Conservation (phyloP, 768 basidiomycete genomes). For the Naematelia encephala region DNA sequence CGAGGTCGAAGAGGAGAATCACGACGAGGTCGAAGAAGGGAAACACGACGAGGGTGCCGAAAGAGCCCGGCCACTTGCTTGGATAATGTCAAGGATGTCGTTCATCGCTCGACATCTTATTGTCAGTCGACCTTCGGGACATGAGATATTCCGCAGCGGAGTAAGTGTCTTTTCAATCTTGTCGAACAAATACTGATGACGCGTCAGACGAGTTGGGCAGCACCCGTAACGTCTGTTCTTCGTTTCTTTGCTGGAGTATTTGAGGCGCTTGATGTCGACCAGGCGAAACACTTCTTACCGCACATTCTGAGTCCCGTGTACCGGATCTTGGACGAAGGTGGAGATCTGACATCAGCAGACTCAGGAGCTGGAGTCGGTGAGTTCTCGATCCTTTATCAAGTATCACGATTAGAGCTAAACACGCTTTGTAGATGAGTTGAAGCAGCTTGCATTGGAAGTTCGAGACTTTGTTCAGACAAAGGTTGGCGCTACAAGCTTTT, state of each 20-base stretch:
- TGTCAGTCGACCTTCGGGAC: constrained; percentile 37
- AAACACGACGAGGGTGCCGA: constrained; percentile 27
- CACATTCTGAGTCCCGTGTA: constrained; percentile 85
- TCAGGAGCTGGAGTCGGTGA: constrained; percentile 17
- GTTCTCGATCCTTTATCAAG: not conserved
- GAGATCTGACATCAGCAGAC: constrained; percentile 28
- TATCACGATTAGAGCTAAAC: not conserved
- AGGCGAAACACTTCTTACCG: constrained; percentile 67
- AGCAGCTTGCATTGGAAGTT: constrained; percentile 73
- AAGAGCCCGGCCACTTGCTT: constrained; percentile 61
- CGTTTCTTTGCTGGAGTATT: constrained; percentile 94
- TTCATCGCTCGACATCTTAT: constrained; percentile 61
- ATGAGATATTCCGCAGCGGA: constrained; percentile 15
- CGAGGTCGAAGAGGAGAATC: constrained; percentile 28
- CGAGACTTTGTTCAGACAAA: constrained; percentile 81
- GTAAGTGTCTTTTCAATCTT: constrained; percentile 12
- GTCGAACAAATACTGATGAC: constrained; percentile 10
- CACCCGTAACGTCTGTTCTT: constrained; percentile 72
- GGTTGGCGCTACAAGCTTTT: constrained; percentile 83
- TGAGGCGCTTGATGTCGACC: constrained; percentile 61
- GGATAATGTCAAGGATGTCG: constrained; percentile 92
- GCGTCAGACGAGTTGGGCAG: constrained; percentile 71
- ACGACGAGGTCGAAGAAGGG: constrained; percentile 29
- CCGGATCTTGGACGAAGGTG: constrained; percentile 79
- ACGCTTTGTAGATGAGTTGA: constrained; percentile 66